These are phyloP conservation scores for Boletus sp. DNA, from an alignment of 768 basidiomycete genomes.

Conservation along the genomic window DNA sequence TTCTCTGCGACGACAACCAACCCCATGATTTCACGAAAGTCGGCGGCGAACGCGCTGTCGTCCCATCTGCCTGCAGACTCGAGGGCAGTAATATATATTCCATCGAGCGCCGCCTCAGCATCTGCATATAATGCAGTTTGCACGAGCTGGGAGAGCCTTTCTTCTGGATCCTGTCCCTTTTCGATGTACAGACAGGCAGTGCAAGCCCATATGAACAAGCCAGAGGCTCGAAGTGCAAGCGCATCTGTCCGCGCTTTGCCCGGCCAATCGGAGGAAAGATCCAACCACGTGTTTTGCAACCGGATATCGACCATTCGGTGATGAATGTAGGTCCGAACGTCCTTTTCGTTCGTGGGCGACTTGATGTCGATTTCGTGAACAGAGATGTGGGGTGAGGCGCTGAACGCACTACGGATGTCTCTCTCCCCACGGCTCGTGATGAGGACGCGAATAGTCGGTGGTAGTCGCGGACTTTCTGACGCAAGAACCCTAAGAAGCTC, in stretches of 20 bases:
- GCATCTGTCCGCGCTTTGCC: slow-evolving; percentile 17
- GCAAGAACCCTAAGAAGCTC: slow-evolving; percentile 30
- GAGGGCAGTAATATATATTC: slow-evolving; percentile 30
- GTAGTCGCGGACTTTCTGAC: slow-evolving; percentile 17
- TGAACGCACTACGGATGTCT: slow-evolving; percentile 23
- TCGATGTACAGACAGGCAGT: slow-evolving; percentile 34
- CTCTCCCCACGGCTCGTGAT: slow-evolving; percentile 33
- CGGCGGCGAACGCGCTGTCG: slow-evolving; percentile 25
- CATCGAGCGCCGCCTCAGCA: slow-evolving; percentile 29
- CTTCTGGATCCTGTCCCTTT: slow-evolving; percentile 29
- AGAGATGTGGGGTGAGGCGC: slow-evolving; percentile 7
- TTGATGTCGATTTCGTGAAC: slow-evolving; percentile 26
- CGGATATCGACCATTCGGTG: slow-evolving; percentile 27
- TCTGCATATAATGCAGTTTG: slow-evolving; percentile 18
- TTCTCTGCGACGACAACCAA: slow-evolving; percentile 28
- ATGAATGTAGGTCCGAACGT: slow-evolving; percentile 25
- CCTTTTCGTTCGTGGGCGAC: slow-evolving; percentile 22
- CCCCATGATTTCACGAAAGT: slow-evolving; percentile 33
- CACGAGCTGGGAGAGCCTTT: slow-evolving; percentile 27
- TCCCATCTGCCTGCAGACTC: slow-evolving; percentile 31
- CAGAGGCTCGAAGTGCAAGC: slow-evolving; percentile 28
- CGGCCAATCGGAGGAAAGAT: slow-evolving; percentile 30
- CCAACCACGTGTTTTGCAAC: slow-evolving; percentile 25
- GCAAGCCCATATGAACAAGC: slow-evolving; percentile 33
- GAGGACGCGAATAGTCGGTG: slow-evolving; percentile 29